phyloP scores from a whole-genome alignment of 805 yeast species.

The Candida verbasci region DNA sequence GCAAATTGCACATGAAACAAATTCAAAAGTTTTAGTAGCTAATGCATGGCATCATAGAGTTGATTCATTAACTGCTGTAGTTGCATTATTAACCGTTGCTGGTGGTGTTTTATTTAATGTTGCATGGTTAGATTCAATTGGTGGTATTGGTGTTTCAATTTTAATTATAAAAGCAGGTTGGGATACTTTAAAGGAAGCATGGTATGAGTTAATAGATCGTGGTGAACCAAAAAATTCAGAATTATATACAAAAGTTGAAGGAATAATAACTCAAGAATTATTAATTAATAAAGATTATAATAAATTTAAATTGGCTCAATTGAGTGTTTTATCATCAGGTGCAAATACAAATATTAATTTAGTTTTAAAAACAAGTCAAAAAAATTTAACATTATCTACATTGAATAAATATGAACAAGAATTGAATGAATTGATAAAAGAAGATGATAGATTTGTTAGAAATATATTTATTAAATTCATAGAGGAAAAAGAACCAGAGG shows the following conservation, averaged over 20 bases:
- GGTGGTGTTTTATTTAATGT: conserved; percentile 76
- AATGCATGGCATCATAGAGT: conserved; percentile 99
- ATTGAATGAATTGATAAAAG: conserved; percentile 30
- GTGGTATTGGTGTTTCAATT: conserved; percentile 82
- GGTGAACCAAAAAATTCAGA: conserved; percentile 52
- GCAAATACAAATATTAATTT: conserved; percentile 46
- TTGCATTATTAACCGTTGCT: conserved; percentile 83
- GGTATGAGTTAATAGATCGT: conserved; percentile 74
- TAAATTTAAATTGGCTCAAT: conserved; percentile 31
- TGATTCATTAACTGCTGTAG: conserved; percentile 86
- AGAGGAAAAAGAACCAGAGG: conserved; percentile 5
- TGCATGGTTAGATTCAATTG: conserved; percentile 86
- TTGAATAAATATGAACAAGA: conserved; percentile 28
- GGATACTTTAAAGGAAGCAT: conserved; percentile 64
- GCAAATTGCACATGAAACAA: conserved; percentile 69
- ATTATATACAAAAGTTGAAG: conserved; percentile 41
- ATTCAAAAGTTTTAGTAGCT: conserved; percentile 87
- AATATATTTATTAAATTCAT: conserved; percentile 36
- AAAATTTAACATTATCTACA: conserved; percentile 21
- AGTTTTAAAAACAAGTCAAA: conserved; percentile 24
- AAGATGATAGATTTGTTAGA: conserved; percentile 40
- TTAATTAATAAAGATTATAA: conserved; percentile 17
- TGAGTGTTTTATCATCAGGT: conserved; percentile 53
- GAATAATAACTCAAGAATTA: conserved; percentile 33
- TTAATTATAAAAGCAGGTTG: conserved; percentile 83